Evolutionary conservation across 2,329 filamentous ascomycete genomes (phyloP), one percentile per base, ranked within the genome.

Genomic region (Tolypocladium tropicale): DNA sequence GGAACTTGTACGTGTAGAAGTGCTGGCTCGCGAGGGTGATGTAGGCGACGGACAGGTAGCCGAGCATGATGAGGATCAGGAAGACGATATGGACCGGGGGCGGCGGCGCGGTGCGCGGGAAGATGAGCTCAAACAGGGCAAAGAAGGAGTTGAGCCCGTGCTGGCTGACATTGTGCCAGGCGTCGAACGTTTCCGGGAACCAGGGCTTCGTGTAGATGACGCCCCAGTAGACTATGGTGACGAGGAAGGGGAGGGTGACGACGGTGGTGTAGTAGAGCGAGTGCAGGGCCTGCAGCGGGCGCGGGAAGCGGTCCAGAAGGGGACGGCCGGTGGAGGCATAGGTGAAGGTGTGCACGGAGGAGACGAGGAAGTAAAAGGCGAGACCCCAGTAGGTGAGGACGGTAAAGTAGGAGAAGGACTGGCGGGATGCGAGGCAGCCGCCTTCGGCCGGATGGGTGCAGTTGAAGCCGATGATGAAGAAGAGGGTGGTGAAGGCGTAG

Each of bases 321-420:
- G 83, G 73, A 3, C 68, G 66, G 49, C 80, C 78, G 32, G 72
- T 73, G 46, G 73, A 70, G 14, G 80, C 79, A 72, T 93, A 94
- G 52, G 77, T 78, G 54, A 82, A 73, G 6, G 88, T 90, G 74
- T 95, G 89, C 21, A 82, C 59, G 21, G 86, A 77, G 1, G 86
- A 78, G 64, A 85, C 74, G 56, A 84, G 76, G 68, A 86, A 86
- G 76, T 95, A 95, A 73, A 92, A 93, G 28, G 81, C 84, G 37
- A 93, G 73, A 2, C 89, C 89, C 88, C 88, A 94, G 77, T 86
- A 94, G 11, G 87, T 89, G 57, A 94, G 75, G 65, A 85, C 77
- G 32, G 90, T 95, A 75, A 95, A 95, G 77, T 83, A 95, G 64
- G 85, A 89, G 75, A 95, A 94, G 50, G 78, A 79, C 50, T 76